A percentile compares a stretch with the other conserved stretches of the same genome.
Conservation (phyloP, 2,329 filamentous ascomycete genomes). For the Trichoderma citrinoviride region DNA sequence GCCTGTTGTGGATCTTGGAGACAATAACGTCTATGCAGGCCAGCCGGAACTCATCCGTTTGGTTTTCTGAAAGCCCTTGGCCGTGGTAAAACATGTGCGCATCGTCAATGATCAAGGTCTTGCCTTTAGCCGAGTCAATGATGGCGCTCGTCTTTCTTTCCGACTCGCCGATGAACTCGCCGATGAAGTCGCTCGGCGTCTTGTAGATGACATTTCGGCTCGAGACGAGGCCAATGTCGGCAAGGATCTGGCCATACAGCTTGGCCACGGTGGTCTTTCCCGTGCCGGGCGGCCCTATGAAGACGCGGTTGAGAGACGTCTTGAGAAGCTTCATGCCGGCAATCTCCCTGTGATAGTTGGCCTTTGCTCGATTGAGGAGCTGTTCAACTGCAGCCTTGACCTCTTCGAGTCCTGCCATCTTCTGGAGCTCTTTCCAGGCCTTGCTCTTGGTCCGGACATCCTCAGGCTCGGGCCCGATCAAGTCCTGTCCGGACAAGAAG, state of each 20-base stretch:
- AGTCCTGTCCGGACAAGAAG: neutral
- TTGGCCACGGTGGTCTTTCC: conserved; percentile 70
- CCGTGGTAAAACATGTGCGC: conserved; percentile 49
- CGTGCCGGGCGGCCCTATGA: conserved; percentile 63
- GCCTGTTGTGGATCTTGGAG: neutral
- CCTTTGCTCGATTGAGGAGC: neutral
- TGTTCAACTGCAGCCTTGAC: neutral
- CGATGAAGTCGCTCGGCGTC: conserved; percentile 66
- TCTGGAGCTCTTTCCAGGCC: neutral
- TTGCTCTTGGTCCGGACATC: neutral
- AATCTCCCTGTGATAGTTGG: conserved; percentile 2
- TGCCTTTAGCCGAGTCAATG: conserved; percentile 61
- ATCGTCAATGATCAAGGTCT: conserved; percentile 69
- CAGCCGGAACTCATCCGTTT: neutral
- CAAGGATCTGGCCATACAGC: conserved; percentile 72
- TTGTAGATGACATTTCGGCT: conserved; percentile 50
- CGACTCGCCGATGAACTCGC: conserved; percentile 65
- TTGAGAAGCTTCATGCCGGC: conserved; percentile 25
- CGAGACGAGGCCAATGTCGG: conserved; percentile 68
- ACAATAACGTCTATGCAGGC: neutral
- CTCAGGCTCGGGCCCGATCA: neutral
- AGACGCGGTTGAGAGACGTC: conserved; percentile 66
- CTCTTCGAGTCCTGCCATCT: neutral
- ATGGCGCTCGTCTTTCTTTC: conserved; percentile 59
- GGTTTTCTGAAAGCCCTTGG: neutral